Evolutionary conservation across 2,329 filamentous ascomycete species (phyloP).

Genomic region (Clarireedia paspali): DNA sequence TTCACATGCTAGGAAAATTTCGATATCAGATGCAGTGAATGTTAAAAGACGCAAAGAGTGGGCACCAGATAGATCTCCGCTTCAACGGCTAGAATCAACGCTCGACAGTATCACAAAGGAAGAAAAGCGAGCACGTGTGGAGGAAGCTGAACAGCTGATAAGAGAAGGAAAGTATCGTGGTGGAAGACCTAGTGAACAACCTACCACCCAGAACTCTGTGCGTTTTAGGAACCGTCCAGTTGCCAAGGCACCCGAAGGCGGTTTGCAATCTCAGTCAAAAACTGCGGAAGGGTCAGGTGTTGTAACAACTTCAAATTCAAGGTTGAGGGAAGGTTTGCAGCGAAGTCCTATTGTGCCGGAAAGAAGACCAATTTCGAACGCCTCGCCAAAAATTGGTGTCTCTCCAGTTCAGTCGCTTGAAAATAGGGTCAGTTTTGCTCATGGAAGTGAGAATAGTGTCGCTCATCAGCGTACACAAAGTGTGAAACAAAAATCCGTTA

Average conservation of each 20-base stretch:
- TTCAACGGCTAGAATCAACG: slow-evolving; percentile 88
- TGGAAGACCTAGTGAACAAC: slow-evolving; percentile 22
- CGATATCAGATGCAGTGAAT: slow-evolving; percentile 27
- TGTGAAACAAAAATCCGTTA: slow-evolving; percentile 50
- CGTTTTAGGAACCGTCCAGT: slow-evolving; percentile 27
- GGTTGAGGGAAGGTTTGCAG: slow-evolving; percentile 30
- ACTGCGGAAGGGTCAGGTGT: slow-evolving; percentile 26
- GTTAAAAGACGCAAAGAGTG: slow-evolving; percentile 45
- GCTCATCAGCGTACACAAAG: slow-evolving; percentile 45
- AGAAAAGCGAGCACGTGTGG: slow-evolving; percentile 78
- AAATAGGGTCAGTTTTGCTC: slow-evolving; percentile 4
- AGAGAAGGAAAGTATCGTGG: slow-evolving; percentile 40
- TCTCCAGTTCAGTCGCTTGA: neutral
- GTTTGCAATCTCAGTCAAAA: slow-evolving; percentile 19
- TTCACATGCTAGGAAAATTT: slow-evolving; percentile 29
- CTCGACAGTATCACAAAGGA: slow-evolving; percentile 92
- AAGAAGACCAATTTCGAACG: slow-evolving; percentile 18
- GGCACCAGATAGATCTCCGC: slow-evolving; percentile 77
- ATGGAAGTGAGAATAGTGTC: neutral
- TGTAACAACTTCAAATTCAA: slow-evolving; percentile 28
- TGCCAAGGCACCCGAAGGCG: slow-evolving; percentile 18
- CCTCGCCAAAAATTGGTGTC: slow-evolving; percentile 4
- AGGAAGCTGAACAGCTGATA: slow-evolving; percentile 70
- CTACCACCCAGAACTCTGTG: slow-evolving; percentile 23
- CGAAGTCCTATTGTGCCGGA: slow-evolving; percentile 27